These are phyloP conservation scores for Elsinoe arachidis DNA, from an alignment of 2,329 filamentous ascomycete species.

Conservation along the genomic window DNA sequence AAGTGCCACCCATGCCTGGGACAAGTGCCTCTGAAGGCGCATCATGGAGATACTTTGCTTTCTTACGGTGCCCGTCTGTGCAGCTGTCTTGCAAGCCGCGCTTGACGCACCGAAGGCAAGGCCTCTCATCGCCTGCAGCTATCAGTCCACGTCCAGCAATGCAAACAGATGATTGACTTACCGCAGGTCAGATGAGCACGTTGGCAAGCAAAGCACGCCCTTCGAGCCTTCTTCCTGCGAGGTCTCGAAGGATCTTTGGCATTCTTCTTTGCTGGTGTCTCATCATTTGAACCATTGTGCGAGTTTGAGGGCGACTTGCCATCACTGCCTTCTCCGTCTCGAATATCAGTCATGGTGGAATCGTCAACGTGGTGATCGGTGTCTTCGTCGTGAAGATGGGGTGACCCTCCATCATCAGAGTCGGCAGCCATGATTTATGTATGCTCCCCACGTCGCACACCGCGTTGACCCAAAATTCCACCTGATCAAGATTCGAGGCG, in stretches of 20 bases:
- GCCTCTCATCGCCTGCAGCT: constrained; percentile 76
- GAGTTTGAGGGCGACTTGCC: constrained; percentile 27
- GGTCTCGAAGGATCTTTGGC: constrained; percentile 87
- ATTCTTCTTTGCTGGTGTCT: constrained; percentile 33
- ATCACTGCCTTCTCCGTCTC: constrained; percentile 30
- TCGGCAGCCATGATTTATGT: constrained; percentile 33
- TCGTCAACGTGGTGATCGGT: constrained; percentile 33
- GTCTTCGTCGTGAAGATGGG: constrained; percentile 33
- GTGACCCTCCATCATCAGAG: constrained; percentile 40
- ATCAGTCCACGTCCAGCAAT: not conserved
- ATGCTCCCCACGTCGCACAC: not conserved
- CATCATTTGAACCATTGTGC: constrained; percentile 28
- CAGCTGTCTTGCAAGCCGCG: constrained; percentile 83
- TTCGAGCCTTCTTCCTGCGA: constrained; percentile 86
- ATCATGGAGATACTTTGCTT: constrained; percentile 98
- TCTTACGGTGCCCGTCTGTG: constrained; percentile 94
- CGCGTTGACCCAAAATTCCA: constrained; percentile 3
- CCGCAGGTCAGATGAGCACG: constrained; percentile 95
- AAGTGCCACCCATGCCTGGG: constrained; percentile 69
- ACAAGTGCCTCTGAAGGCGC: constrained; percentile 81
- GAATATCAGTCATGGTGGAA: constrained; percentile 36
- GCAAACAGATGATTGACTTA: constrained; percentile 46
- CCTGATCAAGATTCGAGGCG: constrained; percentile 5
- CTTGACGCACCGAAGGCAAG: constrained; percentile 89
- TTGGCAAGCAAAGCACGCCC: constrained; percentile 95